Percentiles rank a stretch among this genome's conserved stretches.
Evolutionary conservation across 164 flowering plant species (phyloP).

Genomic region (Piper betle): DNA sequence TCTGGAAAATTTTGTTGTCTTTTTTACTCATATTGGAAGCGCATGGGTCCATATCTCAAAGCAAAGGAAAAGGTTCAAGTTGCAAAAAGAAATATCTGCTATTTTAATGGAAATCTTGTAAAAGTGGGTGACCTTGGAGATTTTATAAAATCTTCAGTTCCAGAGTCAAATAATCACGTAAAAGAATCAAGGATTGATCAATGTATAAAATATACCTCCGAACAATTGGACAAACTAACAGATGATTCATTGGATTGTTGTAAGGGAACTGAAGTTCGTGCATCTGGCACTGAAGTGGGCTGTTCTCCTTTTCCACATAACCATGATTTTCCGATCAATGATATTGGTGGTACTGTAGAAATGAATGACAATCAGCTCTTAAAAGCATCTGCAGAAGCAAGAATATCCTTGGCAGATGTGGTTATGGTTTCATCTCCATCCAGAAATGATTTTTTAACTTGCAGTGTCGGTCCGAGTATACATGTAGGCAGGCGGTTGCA

Average conservation of each 20-base stretch:
- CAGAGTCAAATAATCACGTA: constrained; percentile 7
- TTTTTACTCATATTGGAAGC: background rate
- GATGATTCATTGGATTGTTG: background rate
- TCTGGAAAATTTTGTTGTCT: background rate
- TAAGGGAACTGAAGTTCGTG: background rate
- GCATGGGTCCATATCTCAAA: background rate
- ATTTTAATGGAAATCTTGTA: background rate
- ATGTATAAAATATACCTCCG: background rate
- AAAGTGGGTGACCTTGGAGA: background rate
- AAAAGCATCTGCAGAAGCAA: background rate
- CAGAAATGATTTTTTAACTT: background rate
- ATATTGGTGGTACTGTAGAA: background rate
- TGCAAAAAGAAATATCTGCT: background rate
- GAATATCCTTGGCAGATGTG: background rate
- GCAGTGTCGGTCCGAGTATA: constrained; percentile 5
- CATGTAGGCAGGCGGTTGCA: constrained; percentile 8
- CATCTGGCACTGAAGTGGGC: background rate
- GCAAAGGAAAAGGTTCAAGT: background rate
- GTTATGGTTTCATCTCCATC: background rate
- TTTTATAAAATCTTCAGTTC: constrained; percentile 16
- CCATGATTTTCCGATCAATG: background rate
- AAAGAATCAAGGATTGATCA: too few relatives aligned
- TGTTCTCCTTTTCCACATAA: background rate
- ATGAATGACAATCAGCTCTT: background rate
- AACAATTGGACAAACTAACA: background rate